Evolutionary conservation across 306 rosid species (phyloP).

Genomic region (Styphnolobium japonicum): DNA sequence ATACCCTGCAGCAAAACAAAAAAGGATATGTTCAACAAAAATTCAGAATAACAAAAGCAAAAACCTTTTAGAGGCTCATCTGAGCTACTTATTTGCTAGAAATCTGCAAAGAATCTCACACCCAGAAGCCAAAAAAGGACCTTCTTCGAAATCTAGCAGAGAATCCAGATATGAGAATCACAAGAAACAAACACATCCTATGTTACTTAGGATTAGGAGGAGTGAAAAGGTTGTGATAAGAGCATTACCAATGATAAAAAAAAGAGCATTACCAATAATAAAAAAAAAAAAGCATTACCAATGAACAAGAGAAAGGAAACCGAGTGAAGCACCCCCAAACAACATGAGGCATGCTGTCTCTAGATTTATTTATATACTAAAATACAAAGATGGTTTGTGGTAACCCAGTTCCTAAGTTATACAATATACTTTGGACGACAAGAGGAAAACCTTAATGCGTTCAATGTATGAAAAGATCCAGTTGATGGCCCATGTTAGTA

Average conservation of each 20-base stretch:
- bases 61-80: conserved; percentile 14
- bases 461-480: too few species aligned
- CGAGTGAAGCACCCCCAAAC: too few species aligned
- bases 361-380: too few species aligned
- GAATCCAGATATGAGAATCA: conserved; percentile 27
- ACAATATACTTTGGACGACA: too few species aligned
- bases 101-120: conserved; percentile 22
- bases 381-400: too few species aligned
- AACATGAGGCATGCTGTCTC: too few species aligned
- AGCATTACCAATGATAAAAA: background rate
- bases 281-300: too few species aligned
- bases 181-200: conserved; percentile 28
- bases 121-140: conserved; percentile 28
- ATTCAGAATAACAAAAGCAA: background rate
- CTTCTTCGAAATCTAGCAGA: conserved; percentile 27
- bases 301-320: too few species aligned
- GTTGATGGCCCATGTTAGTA: too few species aligned
- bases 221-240: background rate
- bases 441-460: too few species aligned
- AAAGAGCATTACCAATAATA: too few species aligned
- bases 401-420: too few species aligned
- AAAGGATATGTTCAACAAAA: background rate
- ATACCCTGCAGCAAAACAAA: conserved; percentile 1
- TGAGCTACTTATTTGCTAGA: conserved; percentile 38
- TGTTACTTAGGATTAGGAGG: background rate